Base-by-base conservation (phyloP, 768 basidiomycete species). In the Tylopilus sp. region DNA sequence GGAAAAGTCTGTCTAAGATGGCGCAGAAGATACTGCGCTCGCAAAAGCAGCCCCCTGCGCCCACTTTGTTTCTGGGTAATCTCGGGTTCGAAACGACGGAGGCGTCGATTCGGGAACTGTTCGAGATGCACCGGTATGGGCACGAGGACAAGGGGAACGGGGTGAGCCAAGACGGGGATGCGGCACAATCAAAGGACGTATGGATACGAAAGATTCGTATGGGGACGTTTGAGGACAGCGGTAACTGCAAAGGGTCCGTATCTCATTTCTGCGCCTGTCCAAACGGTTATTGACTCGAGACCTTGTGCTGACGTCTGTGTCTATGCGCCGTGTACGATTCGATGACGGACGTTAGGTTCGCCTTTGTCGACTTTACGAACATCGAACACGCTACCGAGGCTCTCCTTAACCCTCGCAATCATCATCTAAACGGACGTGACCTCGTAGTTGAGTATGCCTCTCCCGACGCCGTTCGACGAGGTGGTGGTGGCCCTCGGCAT, bases 201-300 rank as follows among this genome's bases (percentile, higher is more conserved):
- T 83, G 82, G 83, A 79, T 86, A 72, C 78, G 88, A 54, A 92
- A 92, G 65, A 73, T 99, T 23, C 83, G 95, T 6, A 79, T 99
- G 80, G 94, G 93, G 4, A 95, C 94, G 17, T 99, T 99, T 58
- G 93, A 98, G 66, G 95, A 98, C 68, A 89, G 83, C 44, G 97
- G 97, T 9, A 71, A 81, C 47, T 98, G 95, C 73, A 99, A 98
- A 77, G 95, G 95, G 95, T 97, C 42, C 40, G 63, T 53, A 18
- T 63, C 52, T 11, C 18, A 13, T 22, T 79, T 26, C 73, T 1
- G 17, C 23, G 4, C 41, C 22, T 18, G 12, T 36, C 18, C 13
- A 2, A n/a, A 36, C 28, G 2, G 39, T 47, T 1, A 21, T 40
- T 51, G 43, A 55, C 23, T 4, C 18, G 2, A 18, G 30, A 3